Conservation (phyloP, 2,329 filamentous ascomycete genomes). For the Penicillium sp. region DNA sequence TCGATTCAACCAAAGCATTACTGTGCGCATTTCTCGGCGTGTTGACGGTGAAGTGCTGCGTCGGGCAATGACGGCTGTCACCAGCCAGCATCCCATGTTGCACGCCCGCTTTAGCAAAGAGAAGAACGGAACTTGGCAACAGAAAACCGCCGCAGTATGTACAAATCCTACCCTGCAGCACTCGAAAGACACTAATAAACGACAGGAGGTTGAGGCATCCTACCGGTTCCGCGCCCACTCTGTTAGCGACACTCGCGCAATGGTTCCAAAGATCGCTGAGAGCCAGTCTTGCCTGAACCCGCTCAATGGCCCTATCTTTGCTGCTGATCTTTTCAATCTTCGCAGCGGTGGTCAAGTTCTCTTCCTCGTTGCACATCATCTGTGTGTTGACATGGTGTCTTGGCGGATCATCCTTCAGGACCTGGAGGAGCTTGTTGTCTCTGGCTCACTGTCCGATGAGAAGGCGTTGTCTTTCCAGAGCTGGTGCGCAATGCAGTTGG, state of each 20-base stretch:
- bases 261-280: constrained; percentile 32
- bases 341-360: constrained; percentile 34
- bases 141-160: constrained; percentile 31
- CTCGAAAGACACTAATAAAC: constrained; percentile 13
- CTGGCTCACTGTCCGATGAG: constrained; percentile 34
- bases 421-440: constrained; percentile 38
- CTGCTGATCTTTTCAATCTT: constrained; percentile 43
- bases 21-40: constrained; percentile 32
- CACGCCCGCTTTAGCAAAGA: constrained; percentile 32
- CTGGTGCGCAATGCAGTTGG: constrained; percentile 40
- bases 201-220: constrained; percentile 34
- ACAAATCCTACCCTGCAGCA: accelerated
- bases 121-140: constrained; percentile 29
- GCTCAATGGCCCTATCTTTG: constrained; percentile 39
- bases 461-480: constrained; percentile 43
- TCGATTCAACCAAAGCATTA: constrained; percentile 41
- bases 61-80: constrained; percentile 32
- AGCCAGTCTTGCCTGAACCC: constrained; percentile 37
- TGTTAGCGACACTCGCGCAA: constrained; percentile 25
- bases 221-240: constrained; percentile 36
- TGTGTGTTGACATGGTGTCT: constrained; percentile 36
- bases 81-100: constrained; percentile 40
- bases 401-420: constrained; percentile 43
- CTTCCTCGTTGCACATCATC: constrained; percentile 34
- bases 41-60: constrained; percentile 28